Percentiles rank a stretch among this genome's conserved stretches.
Evolutionary conservation across 177 flowering plant species (phyloP).

Genomic region (Tripterygium wilfordii): DNA sequence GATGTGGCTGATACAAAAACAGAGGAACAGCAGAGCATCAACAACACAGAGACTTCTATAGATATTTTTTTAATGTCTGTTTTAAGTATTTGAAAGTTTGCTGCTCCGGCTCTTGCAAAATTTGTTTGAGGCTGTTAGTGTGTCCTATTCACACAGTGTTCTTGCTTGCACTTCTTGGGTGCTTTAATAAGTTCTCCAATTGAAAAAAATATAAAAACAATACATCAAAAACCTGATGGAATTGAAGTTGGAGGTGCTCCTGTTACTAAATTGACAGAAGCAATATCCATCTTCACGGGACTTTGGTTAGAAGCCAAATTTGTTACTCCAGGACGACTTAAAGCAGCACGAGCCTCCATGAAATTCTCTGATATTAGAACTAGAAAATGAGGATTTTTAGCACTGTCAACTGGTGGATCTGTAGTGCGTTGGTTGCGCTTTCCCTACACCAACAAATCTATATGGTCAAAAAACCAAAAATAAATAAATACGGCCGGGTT

Average conservation of each 20-base stretch:
- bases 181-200: too few relatives aligned
- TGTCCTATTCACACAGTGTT: too few relatives aligned
- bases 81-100: too few relatives aligned
- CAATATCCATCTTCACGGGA: constrained; percentile 59
- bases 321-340: constrained; percentile 63
- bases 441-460: constrained; percentile 38
- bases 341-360: constrained; percentile 82
- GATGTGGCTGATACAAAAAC: too few relatives aligned
- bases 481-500: too few relatives aligned
- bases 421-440: constrained; percentile 60
- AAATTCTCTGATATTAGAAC: constrained; percentile 78
- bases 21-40: too few relatives aligned
- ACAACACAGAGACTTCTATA: too few relatives aligned
- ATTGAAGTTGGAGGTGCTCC: constrained; percentile 55
- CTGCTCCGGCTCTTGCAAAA: too few relatives aligned
- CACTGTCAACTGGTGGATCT: constrained; percentile 64
- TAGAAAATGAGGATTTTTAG: constrained; percentile 69
- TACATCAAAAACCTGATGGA: constrained; percentile 53
- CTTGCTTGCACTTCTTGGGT: too few relatives aligned
- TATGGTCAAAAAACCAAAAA: constrained; percentile 1
- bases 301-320: constrained; percentile 53
- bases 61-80: too few relatives aligned
- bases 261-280: constrained; percentile 49
- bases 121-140: too few relatives aligned
- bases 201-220: background rate